Base-by-base conservation (phyloP, 2,329 filamentous ascomycete genomes). In the Alternaria metachromatica region DNA sequence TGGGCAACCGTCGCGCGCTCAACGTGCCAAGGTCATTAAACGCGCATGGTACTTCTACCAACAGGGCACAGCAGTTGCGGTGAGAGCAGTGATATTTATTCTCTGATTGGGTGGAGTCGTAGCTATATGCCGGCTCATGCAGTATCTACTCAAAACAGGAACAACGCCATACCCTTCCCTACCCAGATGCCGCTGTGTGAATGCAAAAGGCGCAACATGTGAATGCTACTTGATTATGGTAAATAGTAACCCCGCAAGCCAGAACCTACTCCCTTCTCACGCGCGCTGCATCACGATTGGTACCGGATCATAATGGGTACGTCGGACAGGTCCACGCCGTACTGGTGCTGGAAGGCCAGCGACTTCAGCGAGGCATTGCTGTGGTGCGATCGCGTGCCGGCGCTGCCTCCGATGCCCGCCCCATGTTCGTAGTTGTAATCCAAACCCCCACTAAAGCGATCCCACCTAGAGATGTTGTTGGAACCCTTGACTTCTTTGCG, bases 401-500 rank as follows among this genome's bases (percentile, higher is more conserved):
- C 77, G 68, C 77, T 80, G 58, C 78, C 79, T 60, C 78, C 73
- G 13, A 81, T 65, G 6, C 76, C 76, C 20, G 69, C 70, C 21
- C 71, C 76, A 50, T 66, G 73, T 58, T 79, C 77, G 64, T 80
- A 80, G 25, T 76, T 75, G 60, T 77, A 78, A 9, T 69, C 69
- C 41, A 78, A 66, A 10, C 80, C 80, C 50, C 80, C 79, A 55
- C 75, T 73, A 65, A 78, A 81, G 4, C 80, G 78, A 54, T 75
- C 79, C 58, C 66, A 70, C 46, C 48, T 55, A 6, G 65, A 41
- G 48, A 60, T 48, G 10, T 57, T 59, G 21, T 65, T 49, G 15
- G 44, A 7, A 23, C 10, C 50, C 20, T 50, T 33, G 13, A 26
- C 28, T 26, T 55, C 43, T n/a, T 23, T 25, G 12, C 28, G 49